Evolutionary conservation across 305 asterid genomes (phyloP).

Genomic region (Fraxinus latifolia): DNA sequence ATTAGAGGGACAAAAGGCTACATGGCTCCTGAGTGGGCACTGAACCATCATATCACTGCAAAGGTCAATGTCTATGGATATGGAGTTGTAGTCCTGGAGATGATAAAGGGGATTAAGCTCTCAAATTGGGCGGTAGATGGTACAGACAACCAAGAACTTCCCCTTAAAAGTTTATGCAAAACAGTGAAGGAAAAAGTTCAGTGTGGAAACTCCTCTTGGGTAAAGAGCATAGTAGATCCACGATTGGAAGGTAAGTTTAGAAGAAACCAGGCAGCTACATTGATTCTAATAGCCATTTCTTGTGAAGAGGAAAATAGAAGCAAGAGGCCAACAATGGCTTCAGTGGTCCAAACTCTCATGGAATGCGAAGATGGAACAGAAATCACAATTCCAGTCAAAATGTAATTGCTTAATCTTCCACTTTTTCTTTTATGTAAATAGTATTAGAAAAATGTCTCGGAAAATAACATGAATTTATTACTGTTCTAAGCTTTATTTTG

Average conservation of each 20-base stretch:
- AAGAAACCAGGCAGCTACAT: conserved; percentile 38
- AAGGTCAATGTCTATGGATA: too few species aligned
- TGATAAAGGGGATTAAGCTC: too few species aligned
- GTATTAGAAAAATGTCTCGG: not conserved
- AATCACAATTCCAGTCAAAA: not conserved
- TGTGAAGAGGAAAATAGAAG: conserved; percentile 62
- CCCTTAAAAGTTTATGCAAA: conserved; percentile 8
- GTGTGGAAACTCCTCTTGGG: conserved; percentile 25
- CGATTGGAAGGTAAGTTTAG: conserved; percentile 48
- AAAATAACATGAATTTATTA: not conserved
- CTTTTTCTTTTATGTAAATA: not conserved
- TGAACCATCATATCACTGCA: too few species aligned
- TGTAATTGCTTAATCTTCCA: not conserved
- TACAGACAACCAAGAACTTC: conserved; percentile 10
- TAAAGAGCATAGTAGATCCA: conserved; percentile 49
- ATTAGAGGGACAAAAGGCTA: too few species aligned
- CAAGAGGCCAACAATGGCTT: conserved; percentile 62
- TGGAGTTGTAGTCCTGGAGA: too few species aligned
- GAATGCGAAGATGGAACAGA: conserved; percentile 38
- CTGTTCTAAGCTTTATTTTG: not conserved
- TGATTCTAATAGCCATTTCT: conserved; percentile 42
- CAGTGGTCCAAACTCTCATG: conserved; percentile 49
- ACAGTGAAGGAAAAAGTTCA: conserved; percentile 13
- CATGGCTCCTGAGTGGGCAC: too few species aligned
- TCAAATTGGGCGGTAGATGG: conserved; percentile 9